Base-by-base conservation (phyloP, 805 yeast species). In the Starmerella apicola region DNA sequence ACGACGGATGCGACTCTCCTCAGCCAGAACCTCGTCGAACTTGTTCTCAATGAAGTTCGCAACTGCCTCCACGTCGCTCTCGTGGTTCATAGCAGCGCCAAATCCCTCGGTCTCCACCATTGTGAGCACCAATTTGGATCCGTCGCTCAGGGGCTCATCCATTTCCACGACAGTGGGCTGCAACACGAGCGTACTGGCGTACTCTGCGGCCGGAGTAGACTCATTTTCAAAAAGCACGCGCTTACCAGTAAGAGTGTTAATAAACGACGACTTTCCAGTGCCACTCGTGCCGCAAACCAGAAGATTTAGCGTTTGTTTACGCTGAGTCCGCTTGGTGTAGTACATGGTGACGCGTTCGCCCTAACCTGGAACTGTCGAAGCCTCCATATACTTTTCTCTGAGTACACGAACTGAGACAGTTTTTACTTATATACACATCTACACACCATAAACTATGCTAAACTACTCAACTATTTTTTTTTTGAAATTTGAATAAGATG, bases 201-300 rank as follows among this genome's bases (percentile, higher is more conserved):
- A 27, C 27, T 27, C 38, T 9, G 40, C 30, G 3, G 37, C 17
- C n/a, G 39, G 36, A 18, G 29, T 9, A 19, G 17, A 25, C 16
- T 39, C 46, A 16, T 41, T 36, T 16, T 35, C 46, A 22, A 26
- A 34, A 12, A 48, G 34, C 10, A 46, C 42, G 22, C 38, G 41
- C 5, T 30, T 37, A 20, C 56, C 56, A 10, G 46, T 47, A 22
- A 81, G 63, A 38, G 80, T 70, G 59, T 78, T 78, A 55, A 81
- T 62, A 54, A 82, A 81, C 1, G 86, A 71, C 22, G 79, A 70
- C 52, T 81, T 76, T 2, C 94, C 93, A 5, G 78, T 67, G 3
- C 86, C 86, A 55, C 74, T 69, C 43, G 74, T 74, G 3, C 94
- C 94, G 38, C 74, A 70, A 15, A 80, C 72, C 69, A 82, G 68